A percentile compares a stretch with the other conserved stretches of the same genome.
phyloP scores from a whole-genome alignment of 345 rosid genomes.

The Dimocarpus longan region DNA sequence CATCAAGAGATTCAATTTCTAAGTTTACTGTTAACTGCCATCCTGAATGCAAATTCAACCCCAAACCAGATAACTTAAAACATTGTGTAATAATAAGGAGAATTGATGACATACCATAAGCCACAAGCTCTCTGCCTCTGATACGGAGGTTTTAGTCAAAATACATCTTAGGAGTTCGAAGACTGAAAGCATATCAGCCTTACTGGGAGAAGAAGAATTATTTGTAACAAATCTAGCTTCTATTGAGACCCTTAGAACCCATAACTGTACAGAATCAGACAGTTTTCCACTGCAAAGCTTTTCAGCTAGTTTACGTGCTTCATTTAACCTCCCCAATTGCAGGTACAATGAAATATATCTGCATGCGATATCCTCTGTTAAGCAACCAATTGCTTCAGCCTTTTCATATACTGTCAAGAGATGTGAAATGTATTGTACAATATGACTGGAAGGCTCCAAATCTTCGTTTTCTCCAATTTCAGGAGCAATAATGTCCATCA shows the following conservation, averaged over 20 bases:
- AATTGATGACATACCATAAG: slow-evolving; percentile 51
- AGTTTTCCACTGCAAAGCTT: slow-evolving; percentile 61
- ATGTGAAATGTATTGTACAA: slow-evolving; percentile 42
- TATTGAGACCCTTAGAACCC: slow-evolving; percentile 61
- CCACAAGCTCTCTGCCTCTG: slow-evolving; percentile 86
- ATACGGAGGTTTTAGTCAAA: slow-evolving; percentile 48
- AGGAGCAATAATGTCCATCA: slow-evolving; percentile 48
- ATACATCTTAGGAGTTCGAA: slow-evolving; percentile 56
- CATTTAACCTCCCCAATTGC: slow-evolving; percentile 60
- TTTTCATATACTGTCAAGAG: slow-evolving; percentile 56
- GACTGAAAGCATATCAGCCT: slow-evolving; percentile 47
- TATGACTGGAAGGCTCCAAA: slow-evolving; percentile 26
- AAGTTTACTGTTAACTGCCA: background rate
- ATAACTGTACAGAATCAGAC: slow-evolving; percentile 56
- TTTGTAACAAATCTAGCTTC: slow-evolving; percentile 51
- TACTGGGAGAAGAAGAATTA: slow-evolving; percentile 35
- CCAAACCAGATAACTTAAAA: background rate
- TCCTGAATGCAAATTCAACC: no score
- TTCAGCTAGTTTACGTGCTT: slow-evolving; percentile 62
- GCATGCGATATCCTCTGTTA: slow-evolving; percentile 72
- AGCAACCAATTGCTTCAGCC: slow-evolving; percentile 62
- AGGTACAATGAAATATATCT: slow-evolving; percentile 61
- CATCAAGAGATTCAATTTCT: background rate
- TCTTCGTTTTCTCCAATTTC: slow-evolving; percentile 35
- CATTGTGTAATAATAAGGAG: background rate